Conservation (phyloP, 2,329 filamentous ascomycete genomes). For the Rhexocercosporidium sp. region DNA sequence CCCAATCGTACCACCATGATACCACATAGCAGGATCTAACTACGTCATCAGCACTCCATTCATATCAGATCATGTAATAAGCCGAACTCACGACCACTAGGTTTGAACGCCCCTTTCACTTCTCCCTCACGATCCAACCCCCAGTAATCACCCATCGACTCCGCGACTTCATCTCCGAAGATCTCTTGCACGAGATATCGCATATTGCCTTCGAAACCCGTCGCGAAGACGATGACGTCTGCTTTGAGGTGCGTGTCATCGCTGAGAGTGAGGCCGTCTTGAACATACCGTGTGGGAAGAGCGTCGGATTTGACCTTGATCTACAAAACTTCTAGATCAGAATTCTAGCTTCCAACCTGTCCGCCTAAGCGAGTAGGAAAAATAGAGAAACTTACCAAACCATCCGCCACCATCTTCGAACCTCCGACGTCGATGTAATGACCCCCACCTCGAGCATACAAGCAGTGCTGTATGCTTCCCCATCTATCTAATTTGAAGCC, state of each 20-base stretch:
- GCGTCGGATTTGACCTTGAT: slow-evolving; percentile 31
- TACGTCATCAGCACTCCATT: neutral
- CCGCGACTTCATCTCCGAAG: slow-evolving; percentile 55
- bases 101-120: slow-evolving; percentile 37
- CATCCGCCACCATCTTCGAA: slow-evolving; percentile 54
- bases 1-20: slow-evolving; percentile 55
- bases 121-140: slow-evolving; percentile 54
- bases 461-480: slow-evolving; percentile 59
- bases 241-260: slow-evolving; percentile 54
- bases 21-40: slow-evolving; percentile 53
- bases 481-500: slow-evolving; percentile 63
- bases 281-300: slow-evolving; percentile 12
- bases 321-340: slow-evolving; percentile 5
- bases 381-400: slow-evolving; percentile 50
- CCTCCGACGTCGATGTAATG: slow-evolving; percentile 63
- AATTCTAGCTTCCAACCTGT: neutral
- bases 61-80: too few relatives aligned
- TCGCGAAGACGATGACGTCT: slow-evolving; percentile 56
- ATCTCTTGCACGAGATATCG: slow-evolving; percentile 52
- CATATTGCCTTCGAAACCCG: slow-evolving; percentile 57
- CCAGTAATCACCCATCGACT: slow-evolving; percentile 53
- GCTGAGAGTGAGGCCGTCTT: slow-evolving; percentile 41
- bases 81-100: slow-evolving; percentile 24
- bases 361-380: too few relatives aligned
- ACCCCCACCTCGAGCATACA: slow-evolving; percentile 60